A percentile compares a stretch with the other conserved stretches of the same genome.
phyloP scores from a whole-genome alignment of 306 rosid genomes.

The Coriaria nepalensis region DNA sequence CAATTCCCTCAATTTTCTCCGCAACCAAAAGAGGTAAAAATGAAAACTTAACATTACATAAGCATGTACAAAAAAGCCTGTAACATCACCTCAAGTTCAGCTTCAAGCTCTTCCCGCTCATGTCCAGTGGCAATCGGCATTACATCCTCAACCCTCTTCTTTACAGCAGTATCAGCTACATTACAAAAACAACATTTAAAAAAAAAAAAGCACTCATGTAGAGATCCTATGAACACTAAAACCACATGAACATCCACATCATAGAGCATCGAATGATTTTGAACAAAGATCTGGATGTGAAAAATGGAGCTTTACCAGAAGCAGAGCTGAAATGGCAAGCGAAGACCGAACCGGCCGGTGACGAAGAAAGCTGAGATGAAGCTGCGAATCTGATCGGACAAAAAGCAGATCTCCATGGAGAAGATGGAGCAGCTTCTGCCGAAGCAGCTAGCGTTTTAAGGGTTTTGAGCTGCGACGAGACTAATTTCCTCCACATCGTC shows the following conservation, averaged over 20 bases:
- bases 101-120: conserved; percentile 88
- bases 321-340: conserved; percentile 33
- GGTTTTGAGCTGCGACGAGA: conserved; percentile 55
- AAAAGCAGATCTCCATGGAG: conserved; percentile 33
- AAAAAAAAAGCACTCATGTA: background rate
- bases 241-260: background rate
- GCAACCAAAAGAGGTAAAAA: conserved; percentile 1
- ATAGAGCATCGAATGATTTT: background rate
- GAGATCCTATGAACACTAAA: background rate
- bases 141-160: conserved; percentile 70
- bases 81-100: conserved; percentile 46
- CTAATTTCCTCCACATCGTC: conserved; percentile 56
- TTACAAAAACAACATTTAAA: background rate
- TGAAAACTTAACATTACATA: background rate
- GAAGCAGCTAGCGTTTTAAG: conserved; percentile 21
- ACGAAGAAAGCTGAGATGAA: conserved; percentile 1
- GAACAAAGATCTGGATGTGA: background rate
- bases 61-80: too few species aligned
- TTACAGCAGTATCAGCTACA: conserved; percentile 22
- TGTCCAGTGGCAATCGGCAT: conserved; percentile 92
- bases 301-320: conserved; percentile 24
- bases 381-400: conserved; percentile 18
- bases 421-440: conserved; percentile 12
- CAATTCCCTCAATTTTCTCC: background rate
- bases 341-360: conserved; percentile 5